A percentile compares a stretch with the other conserved stretches of the same genome.
Evolutionary conservation across 306 rosid species (phyloP).

Genomic region (Neltuma alba): DNA sequence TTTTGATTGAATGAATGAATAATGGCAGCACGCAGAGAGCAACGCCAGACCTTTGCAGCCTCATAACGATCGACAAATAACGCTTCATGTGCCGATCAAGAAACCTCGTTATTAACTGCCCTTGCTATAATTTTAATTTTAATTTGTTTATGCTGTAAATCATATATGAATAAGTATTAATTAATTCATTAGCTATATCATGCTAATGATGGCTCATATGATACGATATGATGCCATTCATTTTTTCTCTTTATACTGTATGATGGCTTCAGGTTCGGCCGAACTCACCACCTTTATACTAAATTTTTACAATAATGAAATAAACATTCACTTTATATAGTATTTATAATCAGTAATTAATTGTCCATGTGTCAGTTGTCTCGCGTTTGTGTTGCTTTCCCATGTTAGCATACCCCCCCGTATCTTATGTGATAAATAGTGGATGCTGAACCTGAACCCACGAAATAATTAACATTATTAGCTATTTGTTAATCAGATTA

Average conservation of each 20-base stretch:
- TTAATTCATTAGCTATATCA: background rate
- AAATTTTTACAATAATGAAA: background rate
- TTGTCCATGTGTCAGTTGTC: background rate
- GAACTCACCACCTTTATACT: background rate
- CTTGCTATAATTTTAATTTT: background rate
- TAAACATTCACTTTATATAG: too few relatives aligned
- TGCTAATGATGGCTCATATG: background rate
- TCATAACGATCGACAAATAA: slow-evolving; percentile 39
- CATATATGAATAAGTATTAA: background rate
- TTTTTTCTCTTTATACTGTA: too few relatives aligned
- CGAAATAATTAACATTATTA: too few relatives aligned
- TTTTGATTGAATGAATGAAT: slow-evolving; percentile 3
- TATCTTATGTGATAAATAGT: background rate
- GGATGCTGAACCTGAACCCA: background rate
- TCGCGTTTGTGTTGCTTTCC: background rate
- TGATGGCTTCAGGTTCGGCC: background rate
- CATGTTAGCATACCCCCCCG: background rate
- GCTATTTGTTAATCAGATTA: too few relatives aligned
- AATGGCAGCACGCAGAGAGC: slow-evolving; percentile 45
- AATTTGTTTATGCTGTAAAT: background rate
- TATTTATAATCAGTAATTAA: too few relatives aligned
- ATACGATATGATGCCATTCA: background rate
- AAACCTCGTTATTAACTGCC: background rate
- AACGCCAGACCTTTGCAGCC: slow-evolving; percentile 50
- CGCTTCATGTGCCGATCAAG: slow-evolving; percentile 18